Evolutionary conservation across 768 basidiomycete genomes (phyloP).

Genomic region (Mycena galericulata): DNA sequence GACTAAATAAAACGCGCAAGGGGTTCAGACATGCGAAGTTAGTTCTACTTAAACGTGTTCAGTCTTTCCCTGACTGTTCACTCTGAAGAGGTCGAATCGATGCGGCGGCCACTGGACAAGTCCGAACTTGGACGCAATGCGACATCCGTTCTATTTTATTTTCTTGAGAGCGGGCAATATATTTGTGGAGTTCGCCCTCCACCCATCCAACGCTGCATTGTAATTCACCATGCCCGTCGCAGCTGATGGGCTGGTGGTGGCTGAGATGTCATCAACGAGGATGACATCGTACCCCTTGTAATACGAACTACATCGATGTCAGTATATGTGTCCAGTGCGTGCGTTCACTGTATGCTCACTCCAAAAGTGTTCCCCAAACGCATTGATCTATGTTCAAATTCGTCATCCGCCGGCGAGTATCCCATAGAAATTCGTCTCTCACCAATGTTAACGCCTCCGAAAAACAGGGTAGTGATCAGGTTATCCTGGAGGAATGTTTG

Average conservation of each 20-base stretch:
- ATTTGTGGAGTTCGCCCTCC: conserved; percentile 46
- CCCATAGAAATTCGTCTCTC: background rate
- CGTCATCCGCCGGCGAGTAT: background rate
- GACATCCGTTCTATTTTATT: too few relatives aligned
- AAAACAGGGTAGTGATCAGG: conserved; percentile 48
- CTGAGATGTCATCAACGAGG: conserved; percentile 48
- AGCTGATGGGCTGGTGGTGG: conserved; percentile 45
- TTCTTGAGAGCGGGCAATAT: conserved; percentile 34
- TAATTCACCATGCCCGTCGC: conserved; percentile 49
- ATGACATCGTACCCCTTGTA: conserved; percentile 52
- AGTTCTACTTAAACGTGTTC: too few relatives aligned
- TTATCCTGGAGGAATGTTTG: conserved; percentile 49
- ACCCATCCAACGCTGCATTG: conserved; percentile 45
- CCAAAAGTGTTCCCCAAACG: conserved; percentile 48
- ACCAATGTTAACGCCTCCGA: conserved; percentile 48
- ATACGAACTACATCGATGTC: conserved; percentile 39
- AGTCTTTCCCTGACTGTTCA: too few relatives aligned
- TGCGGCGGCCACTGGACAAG: too few relatives aligned
- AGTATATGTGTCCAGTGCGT: background rate
- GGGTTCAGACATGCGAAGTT: too few relatives aligned
- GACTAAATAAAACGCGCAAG: too few relatives aligned
- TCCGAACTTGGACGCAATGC: too few relatives aligned
- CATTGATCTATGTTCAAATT: conserved; percentile 42
- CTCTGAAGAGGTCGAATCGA: too few relatives aligned
- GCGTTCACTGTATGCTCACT: conserved; percentile 29